Evolutionary conservation across 257 asterid species (phyloP).

Genomic region (Fraxinus americana): DNA sequence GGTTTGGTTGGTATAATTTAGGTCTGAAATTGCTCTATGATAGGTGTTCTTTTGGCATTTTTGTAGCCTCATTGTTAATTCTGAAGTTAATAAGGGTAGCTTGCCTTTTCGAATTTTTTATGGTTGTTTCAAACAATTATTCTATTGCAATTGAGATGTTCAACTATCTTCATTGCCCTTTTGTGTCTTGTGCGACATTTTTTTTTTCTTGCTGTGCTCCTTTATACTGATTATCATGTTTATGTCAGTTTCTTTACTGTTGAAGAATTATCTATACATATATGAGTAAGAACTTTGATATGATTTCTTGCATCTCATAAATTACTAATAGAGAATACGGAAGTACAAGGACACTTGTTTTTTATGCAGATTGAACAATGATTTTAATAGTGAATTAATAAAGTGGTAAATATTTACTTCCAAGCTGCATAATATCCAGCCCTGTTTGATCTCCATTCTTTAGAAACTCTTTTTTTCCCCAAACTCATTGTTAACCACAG

Average conservation of each 20-base stretch:
- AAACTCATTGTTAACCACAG: too few relatives aligned
- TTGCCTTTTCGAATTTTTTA: constrained; percentile 27
- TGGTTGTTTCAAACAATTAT: neutral
- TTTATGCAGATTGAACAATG: too few relatives aligned
- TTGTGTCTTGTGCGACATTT: neutral
- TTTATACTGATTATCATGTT: neutral
- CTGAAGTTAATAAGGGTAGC: constrained; percentile 52
- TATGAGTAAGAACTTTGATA: neutral
- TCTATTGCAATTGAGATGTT: neutral
- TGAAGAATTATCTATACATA: neutral
- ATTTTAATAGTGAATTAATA: too few relatives aligned
- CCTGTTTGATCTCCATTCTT: too few relatives aligned
- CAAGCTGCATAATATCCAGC: too few relatives aligned
- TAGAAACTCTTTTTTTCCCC: too few relatives aligned
- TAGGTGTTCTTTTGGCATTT: constrained; percentile 34
- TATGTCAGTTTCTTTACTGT: neutral
- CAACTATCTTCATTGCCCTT: neutral
- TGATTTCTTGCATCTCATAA: neutral
- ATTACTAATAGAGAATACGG: neutral
- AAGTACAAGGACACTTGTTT: too few relatives aligned
- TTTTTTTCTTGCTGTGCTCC: neutral
- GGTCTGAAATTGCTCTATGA: constrained; percentile 31
- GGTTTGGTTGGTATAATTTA: constrained; percentile 34
- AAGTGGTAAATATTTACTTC: too few relatives aligned
- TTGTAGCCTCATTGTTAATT: constrained; percentile 39